Evolutionary conservation across 345 rosid species (phyloP).

Genomic region (Arabidopsis thaliana): TAIR10.1 NC_003070.9:18340501-18341000

Average conservation of each 20-base stretch:
- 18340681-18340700: conserved; percentile 6
- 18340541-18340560: conserved; percentile 51
- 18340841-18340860: conserved; percentile 30
- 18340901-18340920: too few relatives aligned
- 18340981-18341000: too few relatives aligned
- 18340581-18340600: conserved; percentile 46
- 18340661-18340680: neutral
- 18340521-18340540: conserved; percentile 46
- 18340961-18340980: too few relatives aligned
- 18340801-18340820: conserved; percentile 36
- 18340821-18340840: conserved; percentile 34
- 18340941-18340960: too few relatives aligned
- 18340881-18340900: conserved; percentile 39
- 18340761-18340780: conserved; percentile 36
- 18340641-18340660: conserved; percentile 11
- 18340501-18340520: neutral
- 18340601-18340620: conserved; percentile 29
- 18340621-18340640: conserved; percentile 9
- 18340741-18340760: conserved; percentile 7
- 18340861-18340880: conserved; percentile 35
- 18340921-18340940: too few relatives aligned
- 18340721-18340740: conserved; percentile 26
- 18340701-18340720: conserved; percentile 22
- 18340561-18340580: conserved; percentile 56
- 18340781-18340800: conserved; percentile 42